phyloP scores from a whole-genome alignment of 331 rosid species.

The Malus hybrid region DNA sequence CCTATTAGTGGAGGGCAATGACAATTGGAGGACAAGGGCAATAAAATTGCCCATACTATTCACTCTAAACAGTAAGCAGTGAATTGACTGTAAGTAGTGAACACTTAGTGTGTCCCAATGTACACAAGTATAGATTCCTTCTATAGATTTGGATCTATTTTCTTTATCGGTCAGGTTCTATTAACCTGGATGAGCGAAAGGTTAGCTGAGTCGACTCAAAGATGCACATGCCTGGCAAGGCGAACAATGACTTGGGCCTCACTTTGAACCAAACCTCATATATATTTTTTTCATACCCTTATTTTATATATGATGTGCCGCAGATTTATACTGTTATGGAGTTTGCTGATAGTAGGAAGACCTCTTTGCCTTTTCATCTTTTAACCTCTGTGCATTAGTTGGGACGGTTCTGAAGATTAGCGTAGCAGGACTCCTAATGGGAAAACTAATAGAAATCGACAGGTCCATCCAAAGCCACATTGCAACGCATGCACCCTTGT shows the following conservation, averaged over 20 bases:
- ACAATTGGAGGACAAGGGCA: too few relatives aligned
- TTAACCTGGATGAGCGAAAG: background rate
- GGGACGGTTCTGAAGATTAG: background rate
- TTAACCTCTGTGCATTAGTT: background rate
- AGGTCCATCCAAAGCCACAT: conserved; percentile 4
- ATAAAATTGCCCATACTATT: too few relatives aligned
- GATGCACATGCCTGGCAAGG: too few relatives aligned
- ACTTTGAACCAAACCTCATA: background rate
- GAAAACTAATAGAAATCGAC: background rate
- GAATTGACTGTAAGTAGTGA: background rate
- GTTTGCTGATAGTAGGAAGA: background rate
- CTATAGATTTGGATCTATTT: background rate
- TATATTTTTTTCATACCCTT: too few relatives aligned
- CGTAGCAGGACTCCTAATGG: background rate
- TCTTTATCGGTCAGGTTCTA: background rate
- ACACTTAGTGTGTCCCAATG: background rate
- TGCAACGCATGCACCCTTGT: background rate
- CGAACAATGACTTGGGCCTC: background rate
- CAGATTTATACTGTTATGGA: too few relatives aligned
- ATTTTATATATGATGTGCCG: background rate
- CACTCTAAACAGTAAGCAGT: too few relatives aligned
- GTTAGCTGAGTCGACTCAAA: background rate
- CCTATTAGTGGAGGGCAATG: too few relatives aligned
- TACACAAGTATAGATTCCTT: background rate
- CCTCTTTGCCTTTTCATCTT: background rate